Base-by-base conservation (phyloP, 2,329 filamentous ascomycete species). In the Pseudogymnoascus sp. region DNA sequence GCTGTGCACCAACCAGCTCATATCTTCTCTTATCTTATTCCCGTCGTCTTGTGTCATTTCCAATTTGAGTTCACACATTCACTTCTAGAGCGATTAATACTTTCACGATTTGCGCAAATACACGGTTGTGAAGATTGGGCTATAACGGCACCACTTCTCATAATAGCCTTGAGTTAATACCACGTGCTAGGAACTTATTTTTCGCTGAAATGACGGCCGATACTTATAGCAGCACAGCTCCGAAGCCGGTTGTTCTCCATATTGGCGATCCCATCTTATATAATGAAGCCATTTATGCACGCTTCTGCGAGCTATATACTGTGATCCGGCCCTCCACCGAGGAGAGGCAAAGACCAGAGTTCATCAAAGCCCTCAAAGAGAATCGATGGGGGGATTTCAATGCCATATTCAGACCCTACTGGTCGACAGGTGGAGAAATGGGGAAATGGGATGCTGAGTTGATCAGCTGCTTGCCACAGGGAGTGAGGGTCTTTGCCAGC, bases 371-470 rank as follows among this genome's bases (percentile, higher is more conserved):
- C 0, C 73, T 85, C 60, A 71, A 72, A 58, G 79, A 82, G 65
- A 71, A 72, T 25, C 74, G 76, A 69, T 85, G 81, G 81, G 82
- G 82, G 3, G 72, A 81, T 61, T 84, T 85, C 63, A 64, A 67
- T 11, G 76, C 74, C 1, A 71, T 78, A 54, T 82, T 83, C 65
- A 75, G 83, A 2, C 83, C 83, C 0, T 85, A 84, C 69, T 87
- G 83, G 82, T 81, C 82, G 62, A 85, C 83, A 0, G 84, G 84
- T 1, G 82, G 81, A 3, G 84, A 87, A 66, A 86, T 87, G 82
- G 83, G 82, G 0, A 78, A 79, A 20, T 86, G 83, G 82, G 81
- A 87, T 65, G 66, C 70, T 9, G 83, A 87, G 63, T 67, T 87
- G 18, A 81, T 87, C 58, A 73, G 75, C 0, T 68, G 82, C 7